Evolutionary conservation across 2,329 filamentous ascomycete species (phyloP).

Genomic region (Trichoderma sp.): DNA sequence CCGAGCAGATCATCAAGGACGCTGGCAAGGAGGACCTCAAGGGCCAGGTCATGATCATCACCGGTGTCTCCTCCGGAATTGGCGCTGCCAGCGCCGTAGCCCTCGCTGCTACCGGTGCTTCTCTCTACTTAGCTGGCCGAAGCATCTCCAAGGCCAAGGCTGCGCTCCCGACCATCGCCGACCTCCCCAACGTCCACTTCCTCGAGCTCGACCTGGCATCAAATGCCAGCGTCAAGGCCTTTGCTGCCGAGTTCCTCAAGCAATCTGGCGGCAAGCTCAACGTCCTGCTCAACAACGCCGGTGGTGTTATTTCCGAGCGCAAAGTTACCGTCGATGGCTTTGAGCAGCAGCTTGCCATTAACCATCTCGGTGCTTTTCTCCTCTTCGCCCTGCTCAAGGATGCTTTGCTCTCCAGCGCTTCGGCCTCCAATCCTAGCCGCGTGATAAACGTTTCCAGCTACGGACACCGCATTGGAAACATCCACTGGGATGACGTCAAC

Average conservation of each 20-base stretch:
- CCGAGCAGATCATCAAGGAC: conserved; percentile 37
- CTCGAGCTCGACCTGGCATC: conserved; percentile 27
- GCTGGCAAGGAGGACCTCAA: conserved; percentile 32
- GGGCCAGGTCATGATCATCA: conserved; percentile 41
- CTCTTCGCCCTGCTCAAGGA: conserved; percentile 38
- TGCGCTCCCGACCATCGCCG: conserved; percentile 17
- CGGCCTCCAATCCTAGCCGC: conserved; percentile 4
- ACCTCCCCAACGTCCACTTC: conserved; percentile 18
- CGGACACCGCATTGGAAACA: conserved; percentile 33
- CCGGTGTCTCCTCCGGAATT: conserved; percentile 41
- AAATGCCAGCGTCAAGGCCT: conserved; percentile 25
- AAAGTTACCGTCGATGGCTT: conserved; percentile 24
- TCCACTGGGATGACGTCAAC: conserved; percentile 40
- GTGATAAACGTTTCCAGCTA: conserved; percentile 13
- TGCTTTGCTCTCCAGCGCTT: conserved; percentile 11
- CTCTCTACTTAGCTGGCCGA: conserved; percentile 23
- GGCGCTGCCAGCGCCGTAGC: conserved; percentile 43
- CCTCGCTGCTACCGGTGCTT: conserved; percentile 36
- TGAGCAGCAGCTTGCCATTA: conserved; percentile 47
- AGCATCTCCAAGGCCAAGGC: conserved; percentile 23
- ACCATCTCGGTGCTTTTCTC: conserved; percentile 53
- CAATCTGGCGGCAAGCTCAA: conserved; percentile 22
- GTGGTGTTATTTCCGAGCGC: conserved; percentile 22
- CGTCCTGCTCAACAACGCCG: conserved; percentile 25
- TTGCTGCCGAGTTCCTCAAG: conserved; percentile 22